Base-by-base conservation (phyloP, 2,329 filamentous ascomycete genomes). In the Exserohilum turcica region DNA sequence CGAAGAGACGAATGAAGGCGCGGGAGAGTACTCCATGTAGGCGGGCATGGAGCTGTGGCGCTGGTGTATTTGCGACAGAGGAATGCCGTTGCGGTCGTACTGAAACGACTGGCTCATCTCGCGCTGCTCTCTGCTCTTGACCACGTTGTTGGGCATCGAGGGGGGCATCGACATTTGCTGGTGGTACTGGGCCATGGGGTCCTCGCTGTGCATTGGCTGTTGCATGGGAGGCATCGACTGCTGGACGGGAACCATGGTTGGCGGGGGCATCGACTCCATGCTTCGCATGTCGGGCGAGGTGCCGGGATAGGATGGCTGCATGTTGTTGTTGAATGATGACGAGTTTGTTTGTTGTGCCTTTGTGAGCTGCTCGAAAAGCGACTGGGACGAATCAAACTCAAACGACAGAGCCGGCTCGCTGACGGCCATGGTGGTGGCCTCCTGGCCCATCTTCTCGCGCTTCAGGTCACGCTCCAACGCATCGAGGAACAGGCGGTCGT, bases 321-420 rank as follows among this genome's bases (percentile, higher is more conserved):
- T 79, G 68, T 79, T 81, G 60, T 90, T 90, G 77, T 86, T 91
- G 83, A 97, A 97, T 1, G 93, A 96, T 3, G 94, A 97, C 6
- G 93, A 95, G 80, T 96, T 97, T 76, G 92, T 93, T 83, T 97
- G 94, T 78, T 99, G 94, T 42, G 93, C 92, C 82, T 97, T 99
- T 68, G 94, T 99, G 80, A 99, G 87, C 82, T 99, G 94, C 83
- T 99, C 94, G 75, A 96, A 99, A 56, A 99, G 88, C 65, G 94
- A 97, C 79, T 99, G 94, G 29, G 94, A 97, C 19, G 94, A 97
- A 80, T 99, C 94, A 79, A 97, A 99, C 78, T 99, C 92, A 80
- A 99, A 99, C 1, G 94, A 99, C 68, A 97, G 81, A 45, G 94
- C 94, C 31, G 94, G 94, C 80, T 99, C 94, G 84, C 89, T 96